phyloP scores from a whole-genome alignment of 352 stramenopile species.

The Globisporangium recalcitrans region DNA sequence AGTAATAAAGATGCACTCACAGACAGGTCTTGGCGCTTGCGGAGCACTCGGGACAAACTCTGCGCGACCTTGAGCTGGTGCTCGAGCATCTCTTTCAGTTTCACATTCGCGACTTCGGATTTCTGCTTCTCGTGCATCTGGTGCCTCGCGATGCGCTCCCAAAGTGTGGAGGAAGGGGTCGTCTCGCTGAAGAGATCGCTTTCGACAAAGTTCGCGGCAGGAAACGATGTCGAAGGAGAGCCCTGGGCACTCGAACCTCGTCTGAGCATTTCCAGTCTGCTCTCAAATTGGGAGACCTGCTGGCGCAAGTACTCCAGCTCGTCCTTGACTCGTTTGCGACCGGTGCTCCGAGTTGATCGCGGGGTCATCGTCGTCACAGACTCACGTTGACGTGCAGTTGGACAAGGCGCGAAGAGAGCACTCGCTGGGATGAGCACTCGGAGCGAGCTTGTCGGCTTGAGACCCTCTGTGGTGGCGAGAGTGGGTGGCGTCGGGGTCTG shows the following conservation, averaged over 20 bases:
- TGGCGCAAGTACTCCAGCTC: background rate
- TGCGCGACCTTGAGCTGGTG: background rate
- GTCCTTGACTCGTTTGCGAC: background rate
- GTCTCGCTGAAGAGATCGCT: background rate
- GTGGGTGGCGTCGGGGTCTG: background rate
- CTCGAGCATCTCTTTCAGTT: background rate
- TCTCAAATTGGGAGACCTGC: background rate
- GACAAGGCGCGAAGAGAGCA: background rate
- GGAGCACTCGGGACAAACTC: background rate
- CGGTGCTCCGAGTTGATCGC: background rate
- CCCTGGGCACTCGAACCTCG: background rate
- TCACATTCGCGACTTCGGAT: background rate
- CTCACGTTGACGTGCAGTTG: background rate
- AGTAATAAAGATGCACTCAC: background rate
- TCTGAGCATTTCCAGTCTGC: background rate
- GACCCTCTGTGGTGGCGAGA: background rate
- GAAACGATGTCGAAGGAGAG: background rate
- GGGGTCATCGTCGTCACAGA: background rate
- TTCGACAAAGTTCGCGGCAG: background rate
- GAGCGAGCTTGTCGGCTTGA: background rate
- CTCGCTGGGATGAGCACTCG: constrained; percentile 10
- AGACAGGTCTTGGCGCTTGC: background rate
- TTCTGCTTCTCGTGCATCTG: background rate
- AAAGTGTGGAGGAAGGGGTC: background rate
- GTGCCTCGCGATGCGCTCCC: background rate